These are phyloP conservation scores for Neurospora sp. DNA, from an alignment of 495 filamentous ascomycete species.

Conservation along the genomic window DNA sequence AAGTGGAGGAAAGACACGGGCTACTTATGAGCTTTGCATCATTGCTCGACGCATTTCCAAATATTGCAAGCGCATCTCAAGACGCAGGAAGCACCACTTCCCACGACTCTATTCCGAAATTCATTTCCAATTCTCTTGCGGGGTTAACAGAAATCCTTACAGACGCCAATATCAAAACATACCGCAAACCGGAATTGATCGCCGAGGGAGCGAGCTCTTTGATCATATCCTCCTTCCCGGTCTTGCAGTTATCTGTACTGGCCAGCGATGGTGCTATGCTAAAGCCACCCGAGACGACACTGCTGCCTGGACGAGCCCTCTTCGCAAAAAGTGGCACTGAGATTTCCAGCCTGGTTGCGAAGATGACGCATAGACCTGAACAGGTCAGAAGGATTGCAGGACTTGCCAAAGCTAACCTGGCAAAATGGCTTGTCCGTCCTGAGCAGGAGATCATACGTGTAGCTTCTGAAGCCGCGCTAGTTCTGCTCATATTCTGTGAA, in stretches of 20 bases:
- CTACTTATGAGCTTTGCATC: constrained; percentile 52
- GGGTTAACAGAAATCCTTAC: constrained; percentile 22
- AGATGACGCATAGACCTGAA: constrained; percentile 1
- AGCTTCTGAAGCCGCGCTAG: constrained; percentile 31
- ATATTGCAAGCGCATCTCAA: neutral
- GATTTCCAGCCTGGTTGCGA: constrained; percentile 9
- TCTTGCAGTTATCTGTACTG: constrained; percentile 22
- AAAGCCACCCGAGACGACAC: neutral
- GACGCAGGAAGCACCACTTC: neutral
- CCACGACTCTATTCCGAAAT: neutral
- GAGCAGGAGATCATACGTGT: constrained; percentile 33
- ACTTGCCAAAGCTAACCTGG: constrained; percentile 21
- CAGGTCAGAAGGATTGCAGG: constrained; percentile 8
- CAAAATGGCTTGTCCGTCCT: constrained; percentile 29
- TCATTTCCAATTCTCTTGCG: neutral
- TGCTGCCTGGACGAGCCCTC: constrained; percentile 15
- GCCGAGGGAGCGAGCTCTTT: constrained; percentile 54
- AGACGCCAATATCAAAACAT: constrained; percentile 27
- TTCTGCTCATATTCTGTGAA: constrained; percentile 28
- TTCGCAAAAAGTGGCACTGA: constrained; percentile 6
- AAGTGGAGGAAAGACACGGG: constrained; percentile 60
- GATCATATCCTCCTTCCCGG: constrained; percentile 34
- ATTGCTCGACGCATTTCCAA: constrained; percentile 30
- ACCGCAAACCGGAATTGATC: constrained; percentile 58
- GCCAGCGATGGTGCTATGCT: neutral